phyloP scores from a whole-genome alignment of 805 yeast genomes.

The Candida ulmi region DNA sequence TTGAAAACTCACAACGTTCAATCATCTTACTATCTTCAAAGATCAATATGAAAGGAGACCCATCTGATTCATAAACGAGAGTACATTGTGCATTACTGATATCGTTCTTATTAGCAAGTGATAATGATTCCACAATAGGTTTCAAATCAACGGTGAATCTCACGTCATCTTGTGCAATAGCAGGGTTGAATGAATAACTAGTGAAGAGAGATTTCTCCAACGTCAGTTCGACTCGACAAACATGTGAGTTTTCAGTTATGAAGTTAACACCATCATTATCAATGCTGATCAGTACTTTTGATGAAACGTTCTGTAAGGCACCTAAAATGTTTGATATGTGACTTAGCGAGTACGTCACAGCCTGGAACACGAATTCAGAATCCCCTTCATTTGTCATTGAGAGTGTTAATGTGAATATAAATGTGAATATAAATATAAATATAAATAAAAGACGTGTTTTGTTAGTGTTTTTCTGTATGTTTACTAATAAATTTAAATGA shows the following conservation, averaged over 20 bases:
- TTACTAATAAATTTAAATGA: no score
- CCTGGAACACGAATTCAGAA: constrained; percentile 27
- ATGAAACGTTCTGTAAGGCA: constrained; percentile 36
- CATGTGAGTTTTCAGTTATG: constrained; percentile 40
- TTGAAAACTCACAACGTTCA: constrained; percentile 53
- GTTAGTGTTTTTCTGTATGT: no score
- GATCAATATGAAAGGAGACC: constrained; percentile 48
- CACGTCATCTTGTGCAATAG: constrained; percentile 15
- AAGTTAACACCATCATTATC: constrained; percentile 48
- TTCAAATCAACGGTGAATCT: constrained; percentile 38
- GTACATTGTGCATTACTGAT: constrained; percentile 37
- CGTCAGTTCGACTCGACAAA: constrained; percentile 29
- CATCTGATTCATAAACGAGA: constrained; percentile 41
- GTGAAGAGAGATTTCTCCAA: constrained; percentile 32
- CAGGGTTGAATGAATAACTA: constrained; percentile 14
- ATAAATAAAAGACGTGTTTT: no score
- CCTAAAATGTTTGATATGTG: constrained; percentile 42
- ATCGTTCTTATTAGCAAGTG: constrained; percentile 23
- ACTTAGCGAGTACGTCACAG: constrained; percentile 39
- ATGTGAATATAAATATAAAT: no score
- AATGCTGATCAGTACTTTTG: constrained; percentile 35
- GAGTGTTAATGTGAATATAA: not conserved
- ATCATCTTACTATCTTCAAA: constrained; percentile 50
- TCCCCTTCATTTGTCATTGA: not conserved
- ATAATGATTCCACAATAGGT: constrained; percentile 43